phyloP scores from a whole-genome alignment of 768 basidiomycete genomes.

The Tephrocybe rancida region DNA sequence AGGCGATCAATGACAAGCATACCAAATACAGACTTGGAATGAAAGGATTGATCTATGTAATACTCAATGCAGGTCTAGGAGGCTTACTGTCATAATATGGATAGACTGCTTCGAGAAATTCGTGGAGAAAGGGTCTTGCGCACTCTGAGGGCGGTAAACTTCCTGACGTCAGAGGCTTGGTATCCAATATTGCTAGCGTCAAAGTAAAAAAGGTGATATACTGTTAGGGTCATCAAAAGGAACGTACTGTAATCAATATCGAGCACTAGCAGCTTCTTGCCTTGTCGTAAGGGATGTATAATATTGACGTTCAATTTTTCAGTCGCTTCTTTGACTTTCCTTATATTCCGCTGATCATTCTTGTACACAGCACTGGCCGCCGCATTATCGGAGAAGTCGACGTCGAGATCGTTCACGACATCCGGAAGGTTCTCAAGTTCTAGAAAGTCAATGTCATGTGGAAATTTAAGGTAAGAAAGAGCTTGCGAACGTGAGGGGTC shows the following conservation, averaged over 20 bases:
- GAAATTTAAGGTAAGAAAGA: not conserved
- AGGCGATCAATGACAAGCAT: not conserved
- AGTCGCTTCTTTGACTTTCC: conserved; percentile 78
- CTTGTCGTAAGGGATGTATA: conserved; percentile 74
- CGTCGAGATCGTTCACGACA: conserved; percentile 80
- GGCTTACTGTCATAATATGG: conserved; percentile 76
- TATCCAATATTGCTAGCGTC: conserved; percentile 74
- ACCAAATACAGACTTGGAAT: conserved; percentile 78
- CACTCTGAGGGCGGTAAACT: conserved; percentile 81
- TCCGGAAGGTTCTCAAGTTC: conserved; percentile 69
- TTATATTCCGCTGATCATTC: conserved; percentile 79
- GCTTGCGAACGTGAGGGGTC: conserved; percentile 61
- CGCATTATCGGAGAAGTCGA: conserved; percentile 71
- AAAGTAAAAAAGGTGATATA: conserved; percentile 1
- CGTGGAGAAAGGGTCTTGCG: conserved; percentile 80
- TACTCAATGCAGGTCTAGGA: not conserved
- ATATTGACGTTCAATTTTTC: conserved; percentile 65
- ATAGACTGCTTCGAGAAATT: conserved; percentile 80
- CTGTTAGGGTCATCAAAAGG: conserved; percentile 1
- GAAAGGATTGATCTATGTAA: not conserved
- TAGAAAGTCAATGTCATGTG: conserved; percentile 21
- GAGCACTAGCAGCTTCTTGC: conserved; percentile 82
- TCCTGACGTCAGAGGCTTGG: conserved; percentile 82
- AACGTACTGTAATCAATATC: conserved; percentile 86
- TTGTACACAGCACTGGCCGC: conserved; percentile 60